Evolutionary conservation across 2,329 filamentous ascomycete genomes (phyloP).

Genomic region (Botrytis pseudocinerea): DNA sequence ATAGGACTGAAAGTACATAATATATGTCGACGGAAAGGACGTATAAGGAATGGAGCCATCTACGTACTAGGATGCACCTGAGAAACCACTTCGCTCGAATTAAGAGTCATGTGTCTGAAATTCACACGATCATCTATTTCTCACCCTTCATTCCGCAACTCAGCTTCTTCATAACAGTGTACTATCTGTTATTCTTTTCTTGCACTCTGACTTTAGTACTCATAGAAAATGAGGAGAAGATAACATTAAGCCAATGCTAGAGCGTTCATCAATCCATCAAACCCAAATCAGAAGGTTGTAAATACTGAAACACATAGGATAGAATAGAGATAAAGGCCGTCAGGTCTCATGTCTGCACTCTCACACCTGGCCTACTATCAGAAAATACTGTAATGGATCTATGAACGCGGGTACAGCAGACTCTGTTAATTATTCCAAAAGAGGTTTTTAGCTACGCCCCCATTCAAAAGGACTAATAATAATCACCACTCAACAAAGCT

Average conservation of each 20-base stretch:
- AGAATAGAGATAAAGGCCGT: neutral
- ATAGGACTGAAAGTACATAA: neutral
- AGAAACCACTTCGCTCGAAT: neutral
- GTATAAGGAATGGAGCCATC: neutral
- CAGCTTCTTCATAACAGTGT: neutral
- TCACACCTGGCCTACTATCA: neutral
- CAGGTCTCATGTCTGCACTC: neutral
- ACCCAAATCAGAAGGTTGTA: neutral
- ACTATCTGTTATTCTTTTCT: neutral
- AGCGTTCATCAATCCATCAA: neutral
- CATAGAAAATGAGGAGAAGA: neutral
- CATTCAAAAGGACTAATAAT: neutral
- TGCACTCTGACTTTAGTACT: accelerated
- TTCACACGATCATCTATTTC: neutral
- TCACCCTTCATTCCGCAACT: accelerated
- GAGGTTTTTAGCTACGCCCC: accelerated
- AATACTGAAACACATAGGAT: neutral
- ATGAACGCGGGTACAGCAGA: neutral
- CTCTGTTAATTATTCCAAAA: neutral
- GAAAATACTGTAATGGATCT: neutral
- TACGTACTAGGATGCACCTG: neutral
- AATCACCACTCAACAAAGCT: neutral
- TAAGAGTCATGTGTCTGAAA: neutral
- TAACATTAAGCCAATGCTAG: neutral
- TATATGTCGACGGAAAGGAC: neutral